Evolutionary conservation across 164 flowering plant genomes (phyloP).

Genomic region (Chloranthus sessilifolius): DNA sequence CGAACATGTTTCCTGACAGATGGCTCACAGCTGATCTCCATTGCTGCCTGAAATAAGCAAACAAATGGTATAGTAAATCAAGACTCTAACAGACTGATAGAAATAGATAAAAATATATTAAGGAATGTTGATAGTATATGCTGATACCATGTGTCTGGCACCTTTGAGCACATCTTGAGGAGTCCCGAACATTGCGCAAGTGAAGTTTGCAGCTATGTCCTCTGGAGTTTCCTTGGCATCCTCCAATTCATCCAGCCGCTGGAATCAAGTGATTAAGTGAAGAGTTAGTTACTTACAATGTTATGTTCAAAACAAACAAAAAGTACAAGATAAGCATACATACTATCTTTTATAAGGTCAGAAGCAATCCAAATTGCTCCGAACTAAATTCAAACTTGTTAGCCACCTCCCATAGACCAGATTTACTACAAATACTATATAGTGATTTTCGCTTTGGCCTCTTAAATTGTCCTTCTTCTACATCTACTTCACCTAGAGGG

Average conservation of each 20-base stretch:
- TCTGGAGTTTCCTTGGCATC: conserved; percentile 94
- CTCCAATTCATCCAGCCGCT: conserved; percentile 64
- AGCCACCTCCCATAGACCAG: conserved; percentile 93
- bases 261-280: conserved; percentile 13
- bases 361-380: conserved; percentile 70
- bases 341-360: conserved; percentile 61
- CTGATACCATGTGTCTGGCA: conserved; percentile 97
- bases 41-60: conserved; percentile 25
- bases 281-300: not conserved
- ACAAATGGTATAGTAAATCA: not conserved
- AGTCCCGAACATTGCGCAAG: conserved; percentile 73
- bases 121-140: not conserved
- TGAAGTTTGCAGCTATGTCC: conserved; percentile 73
- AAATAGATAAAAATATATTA: conserved; percentile 1
- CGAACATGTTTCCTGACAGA: conserved; percentile 80
- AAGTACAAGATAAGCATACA: conserved; percentile 11
- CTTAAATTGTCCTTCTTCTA: conserved; percentile 86
- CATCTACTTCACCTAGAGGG: conserved; percentile 79
- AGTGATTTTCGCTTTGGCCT: conserved; percentile 77
- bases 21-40: conserved; percentile 95
- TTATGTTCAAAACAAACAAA: not conserved
- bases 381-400: conserved; percentile 88
- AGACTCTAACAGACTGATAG: not conserved
- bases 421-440: conserved; percentile 68
- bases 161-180: conserved; percentile 87